A percentile compares a stretch with the other conserved stretches of the same genome.
phyloP scores from a whole-genome alignment of 2,329 filamentous ascomycete genomes.

The Aureobasidium zeae region DNA sequence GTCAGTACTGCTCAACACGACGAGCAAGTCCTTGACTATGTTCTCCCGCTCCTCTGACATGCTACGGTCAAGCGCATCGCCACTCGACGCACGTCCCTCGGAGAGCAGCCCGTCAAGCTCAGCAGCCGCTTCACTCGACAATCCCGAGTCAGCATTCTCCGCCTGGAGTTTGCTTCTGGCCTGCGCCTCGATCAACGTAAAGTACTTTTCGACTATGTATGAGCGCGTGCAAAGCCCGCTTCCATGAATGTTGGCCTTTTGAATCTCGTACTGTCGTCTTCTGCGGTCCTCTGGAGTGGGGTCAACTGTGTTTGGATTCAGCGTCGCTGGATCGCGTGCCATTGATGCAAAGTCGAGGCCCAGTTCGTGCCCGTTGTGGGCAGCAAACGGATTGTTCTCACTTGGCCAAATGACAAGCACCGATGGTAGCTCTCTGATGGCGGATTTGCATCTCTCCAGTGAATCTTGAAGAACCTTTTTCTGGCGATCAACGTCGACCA shows the following conservation, averaged over 20 bases:
- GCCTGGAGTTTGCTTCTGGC: conserved; percentile 36
- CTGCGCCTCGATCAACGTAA: conserved; percentile 62
- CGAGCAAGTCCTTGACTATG: conserved; percentile 71
- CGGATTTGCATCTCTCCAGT: conserved; percentile 58
- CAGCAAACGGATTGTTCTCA: conserved; percentile 30
- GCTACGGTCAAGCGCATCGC: conserved; percentile 31
- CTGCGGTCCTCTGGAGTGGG: conserved; percentile 33
- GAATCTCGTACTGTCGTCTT: conserved; percentile 69
- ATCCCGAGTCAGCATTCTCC: conserved; percentile 30
- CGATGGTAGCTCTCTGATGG: conserved; percentile 57
- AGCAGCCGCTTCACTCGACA: conserved; percentile 28
- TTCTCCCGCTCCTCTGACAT: conserved; percentile 69
- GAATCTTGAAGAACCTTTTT: conserved; percentile 62
- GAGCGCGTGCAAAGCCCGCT: conserved; percentile 74
- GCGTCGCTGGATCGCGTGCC: conserved; percentile 22
- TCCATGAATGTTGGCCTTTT: conserved; percentile 82
- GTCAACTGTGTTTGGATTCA: conserved; percentile 23
- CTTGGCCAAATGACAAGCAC: conserved; percentile 52
- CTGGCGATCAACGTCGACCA: conserved; percentile 71
- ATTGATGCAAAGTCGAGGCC: conserved; percentile 21
- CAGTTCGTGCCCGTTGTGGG: conserved; percentile 21
- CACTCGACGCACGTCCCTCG: conserved; percentile 19
- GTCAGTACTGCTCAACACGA: conserved; percentile 65
- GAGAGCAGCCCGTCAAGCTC: conserved; percentile 29
- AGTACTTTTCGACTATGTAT: conserved; percentile 79